Evolutionary conservation across 2,329 filamentous ascomycete species (phyloP).

Genomic region (Scopulariopsis brevicaulis): DNA sequence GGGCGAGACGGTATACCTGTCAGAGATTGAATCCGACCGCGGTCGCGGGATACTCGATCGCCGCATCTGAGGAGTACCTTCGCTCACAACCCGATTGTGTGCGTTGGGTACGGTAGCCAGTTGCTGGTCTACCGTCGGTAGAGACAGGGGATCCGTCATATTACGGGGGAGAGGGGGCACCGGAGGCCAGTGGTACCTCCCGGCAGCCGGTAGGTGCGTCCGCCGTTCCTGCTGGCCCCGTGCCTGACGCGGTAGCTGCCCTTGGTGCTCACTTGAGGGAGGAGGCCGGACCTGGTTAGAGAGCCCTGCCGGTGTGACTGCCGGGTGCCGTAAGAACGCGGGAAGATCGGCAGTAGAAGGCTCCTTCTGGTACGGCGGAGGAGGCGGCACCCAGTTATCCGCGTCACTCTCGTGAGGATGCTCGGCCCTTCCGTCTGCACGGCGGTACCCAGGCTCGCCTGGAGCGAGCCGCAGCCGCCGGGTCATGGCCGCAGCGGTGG

Average conservation of each 20-base stretch:
- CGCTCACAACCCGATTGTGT: background rate
- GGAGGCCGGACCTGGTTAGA: constrained; percentile 6
- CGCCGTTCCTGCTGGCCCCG: background rate
- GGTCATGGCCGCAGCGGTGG: constrained; percentile 65
- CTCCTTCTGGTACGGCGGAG: constrained; percentile 66
- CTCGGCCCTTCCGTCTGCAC: constrained; percentile 58
- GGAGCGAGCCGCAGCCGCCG: constrained; percentile 52
- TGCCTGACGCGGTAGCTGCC: background rate
- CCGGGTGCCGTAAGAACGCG: constrained; percentile 39
- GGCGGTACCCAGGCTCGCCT: constrained; percentile 49
- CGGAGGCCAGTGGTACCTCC: background rate
- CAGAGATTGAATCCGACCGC: background rate
- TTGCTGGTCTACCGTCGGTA: background rate
- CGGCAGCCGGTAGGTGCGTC: background rate
- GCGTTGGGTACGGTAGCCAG: background rate
- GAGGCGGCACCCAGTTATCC: constrained; percentile 80
- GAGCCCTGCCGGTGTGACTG: constrained; percentile 21
- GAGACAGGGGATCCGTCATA: background rate
- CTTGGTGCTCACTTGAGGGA: background rate
- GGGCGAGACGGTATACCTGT: background rate
- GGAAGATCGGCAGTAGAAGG: constrained; percentile 41
- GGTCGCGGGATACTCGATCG: background rate
- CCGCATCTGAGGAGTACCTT: background rate
- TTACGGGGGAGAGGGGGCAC: background rate
- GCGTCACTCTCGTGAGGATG: constrained; percentile 79